Evolutionary conservation across 768 basidiomycete species (phyloP), one percentile per base, ranked within the genome.

Genomic region (Gymnopilus junonius): DNA sequence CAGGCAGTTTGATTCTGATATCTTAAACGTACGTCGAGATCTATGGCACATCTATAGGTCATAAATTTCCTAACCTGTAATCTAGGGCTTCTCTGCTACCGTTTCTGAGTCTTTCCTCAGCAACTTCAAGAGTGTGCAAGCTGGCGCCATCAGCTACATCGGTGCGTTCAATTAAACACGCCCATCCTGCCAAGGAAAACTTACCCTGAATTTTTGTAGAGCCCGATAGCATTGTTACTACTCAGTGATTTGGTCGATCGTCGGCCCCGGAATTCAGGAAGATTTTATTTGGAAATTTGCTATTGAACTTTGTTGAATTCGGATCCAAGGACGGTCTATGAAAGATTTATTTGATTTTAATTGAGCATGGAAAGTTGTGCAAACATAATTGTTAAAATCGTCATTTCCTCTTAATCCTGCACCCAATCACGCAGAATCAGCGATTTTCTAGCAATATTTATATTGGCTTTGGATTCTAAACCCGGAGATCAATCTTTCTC

Each of bases 61-160:
- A 25, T 43, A 40, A 34, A 39, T 21, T 31, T 17, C 31, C n/a
- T 32, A 12, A 14, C 15, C 11, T 21, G 14, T 14, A 14, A 1
- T 48, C 14, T 35, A 72, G 71, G 69, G 71, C 8, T 72, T 72
- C 43, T 58, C 71, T 40, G 71, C 69, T 21, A 66, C 55, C 12
- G 68, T 72, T 23, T 62, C 71, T 2, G 64, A 65, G 2, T 50
- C 58, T 23, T 70, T 43, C 48, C 32, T 72, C 43, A n/a, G 12
- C 7, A 59, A n/a, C 34, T 63, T 72, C 50, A 50, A 68, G 42
- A 50, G 61, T 21, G 25, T 67, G 10, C 51, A 32, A 8, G 61
- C 46, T 17, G 60, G 58, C 35, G 64, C 58, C 21, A 61, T 72
- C 39, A 31, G 31, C 6, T 70, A 65, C 46, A 69, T 72, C 32